phyloP scores from a whole-genome alignment of 495 filamentous ascomycete genomes.

The Talaromyces stipitatus region DNA sequence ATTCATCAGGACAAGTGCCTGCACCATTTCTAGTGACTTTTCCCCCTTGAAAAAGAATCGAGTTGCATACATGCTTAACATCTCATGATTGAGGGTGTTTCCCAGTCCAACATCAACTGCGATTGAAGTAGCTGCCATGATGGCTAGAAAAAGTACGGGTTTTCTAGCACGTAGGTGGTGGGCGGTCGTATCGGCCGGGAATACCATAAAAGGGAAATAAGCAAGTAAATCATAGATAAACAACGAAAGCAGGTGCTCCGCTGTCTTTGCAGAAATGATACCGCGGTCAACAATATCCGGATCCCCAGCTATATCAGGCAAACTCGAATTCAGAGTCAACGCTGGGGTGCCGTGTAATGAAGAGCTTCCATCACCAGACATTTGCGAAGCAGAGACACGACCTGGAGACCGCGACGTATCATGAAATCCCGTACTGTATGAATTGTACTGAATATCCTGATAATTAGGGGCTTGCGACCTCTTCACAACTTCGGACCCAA shows the following conservation, averaged over 20 bases:
- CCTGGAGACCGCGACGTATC: slow-evolving; percentile 1
- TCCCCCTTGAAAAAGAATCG: slow-evolving; percentile 41
- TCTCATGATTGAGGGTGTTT: slow-evolving; percentile 36
- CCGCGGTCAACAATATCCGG: slow-evolving; percentile 41
- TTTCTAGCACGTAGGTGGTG: slow-evolving; percentile 33
- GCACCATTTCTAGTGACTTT: slow-evolving; percentile 46
- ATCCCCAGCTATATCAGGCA: slow-evolving; percentile 9
- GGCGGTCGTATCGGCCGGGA: slow-evolving; percentile 29
- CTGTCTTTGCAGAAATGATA: slow-evolving; percentile 35
- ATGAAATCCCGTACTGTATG: neutral
- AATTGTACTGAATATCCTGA: slow-evolving; percentile 5
- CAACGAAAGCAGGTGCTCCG: slow-evolving; percentile 33
- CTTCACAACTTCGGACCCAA: slow-evolving; percentile 8
- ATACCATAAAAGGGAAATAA: slow-evolving; percentile 35
- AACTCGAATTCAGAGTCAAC: slow-evolving; percentile 23
- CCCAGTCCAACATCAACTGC: slow-evolving; percentile 34
- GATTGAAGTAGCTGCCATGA: slow-evolving; percentile 40
- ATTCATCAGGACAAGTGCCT: slow-evolving; percentile 40
- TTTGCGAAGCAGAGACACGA: neutral
- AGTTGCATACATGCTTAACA: slow-evolving; percentile 39
- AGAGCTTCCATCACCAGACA: slow-evolving; percentile 1
- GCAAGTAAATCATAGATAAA: slow-evolving; percentile 35
- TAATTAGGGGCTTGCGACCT: neutral
- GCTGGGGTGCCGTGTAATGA: neutral
- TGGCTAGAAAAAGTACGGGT: slow-evolving; percentile 42